Evolutionary conservation across 306 rosid genomes (phyloP).

Genomic region (Pueraria montana): DNA sequence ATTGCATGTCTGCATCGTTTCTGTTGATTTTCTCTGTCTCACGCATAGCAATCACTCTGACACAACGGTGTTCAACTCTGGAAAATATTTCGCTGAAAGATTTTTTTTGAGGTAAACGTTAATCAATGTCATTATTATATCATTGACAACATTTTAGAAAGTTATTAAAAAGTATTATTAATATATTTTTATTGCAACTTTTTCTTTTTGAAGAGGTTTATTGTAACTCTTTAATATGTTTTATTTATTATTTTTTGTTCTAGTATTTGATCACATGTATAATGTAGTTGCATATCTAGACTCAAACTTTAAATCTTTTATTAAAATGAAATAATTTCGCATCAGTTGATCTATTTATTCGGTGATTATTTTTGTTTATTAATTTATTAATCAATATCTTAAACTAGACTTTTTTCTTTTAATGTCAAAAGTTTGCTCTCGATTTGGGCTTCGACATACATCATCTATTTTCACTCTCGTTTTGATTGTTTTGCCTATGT

Average conservation of each 20-base stretch:
- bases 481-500: not conserved
- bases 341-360: too few species aligned
- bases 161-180: too few species aligned
- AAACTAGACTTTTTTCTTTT: not conserved
- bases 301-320: too few species aligned
- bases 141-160: not conserved
- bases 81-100: not conserved
- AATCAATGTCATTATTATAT: not conserved
- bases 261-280: too few species aligned
- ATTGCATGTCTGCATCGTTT: constrained; percentile 21
- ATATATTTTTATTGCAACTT: not conserved
- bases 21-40: constrained; percentile 2
- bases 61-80: not conserved
- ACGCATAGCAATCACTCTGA: not conserved
- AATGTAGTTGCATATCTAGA: too few species aligned
- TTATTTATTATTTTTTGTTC: too few species aligned
- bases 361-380: too few species aligned
- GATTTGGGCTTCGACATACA: not conserved
- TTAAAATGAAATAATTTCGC: too few species aligned
- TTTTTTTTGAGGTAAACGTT: not conserved
- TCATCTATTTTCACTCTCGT: not conserved
- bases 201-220: too few species aligned
- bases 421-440: not conserved
- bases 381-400: too few species aligned
- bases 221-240: too few species aligned